Evolutionary conservation across 2,329 filamentous ascomycete species (phyloP).

Genomic region (Xylaria sp.): DNA sequence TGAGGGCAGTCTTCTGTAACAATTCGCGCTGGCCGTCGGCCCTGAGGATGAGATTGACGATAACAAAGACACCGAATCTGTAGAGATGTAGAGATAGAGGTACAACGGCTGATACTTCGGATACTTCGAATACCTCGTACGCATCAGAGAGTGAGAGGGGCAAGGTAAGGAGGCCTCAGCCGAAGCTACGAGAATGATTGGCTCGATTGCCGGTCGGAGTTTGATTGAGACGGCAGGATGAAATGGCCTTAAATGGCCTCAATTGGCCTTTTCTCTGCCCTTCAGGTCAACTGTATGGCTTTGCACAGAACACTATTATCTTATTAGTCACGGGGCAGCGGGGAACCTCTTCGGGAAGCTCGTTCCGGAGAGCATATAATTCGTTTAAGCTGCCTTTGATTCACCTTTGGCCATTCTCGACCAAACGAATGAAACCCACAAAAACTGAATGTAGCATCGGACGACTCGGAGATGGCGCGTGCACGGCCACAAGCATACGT

Average conservation of each 20-base stretch:
- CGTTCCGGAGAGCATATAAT: not conserved
- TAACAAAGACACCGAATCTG: too few species aligned
- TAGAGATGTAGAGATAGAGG: too few species aligned
- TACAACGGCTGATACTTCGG: too few species aligned
- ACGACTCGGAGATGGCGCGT: not conserved
- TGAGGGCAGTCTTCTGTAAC: too few species aligned
- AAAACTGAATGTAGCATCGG: not conserved
- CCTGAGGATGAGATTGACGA: too few species aligned
- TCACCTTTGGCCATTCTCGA: not conserved
- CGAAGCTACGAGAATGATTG: not conserved
- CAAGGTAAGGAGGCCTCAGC: too few species aligned
- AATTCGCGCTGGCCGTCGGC: too few species aligned
- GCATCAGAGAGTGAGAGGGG: too few species aligned
- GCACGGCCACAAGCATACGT: constrained; percentile 1
- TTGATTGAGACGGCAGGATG: not conserved
- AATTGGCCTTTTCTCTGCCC: not conserved
- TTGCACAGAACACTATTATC: too few species aligned
- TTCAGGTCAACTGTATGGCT: not conserved
- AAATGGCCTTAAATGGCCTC: not conserved
- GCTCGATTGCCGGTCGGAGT: not conserved
- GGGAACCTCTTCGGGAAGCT: not conserved
- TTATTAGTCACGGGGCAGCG: not conserved
- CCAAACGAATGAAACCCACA: not conserved
- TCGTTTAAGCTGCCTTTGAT: not conserved
- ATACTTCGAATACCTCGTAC: too few species aligned